Evolutionary conservation across 2,329 filamentous ascomycete species (phyloP), one percentile per base, ranked within the genome.

Genomic region (Fusarium proliferatum): DNA sequence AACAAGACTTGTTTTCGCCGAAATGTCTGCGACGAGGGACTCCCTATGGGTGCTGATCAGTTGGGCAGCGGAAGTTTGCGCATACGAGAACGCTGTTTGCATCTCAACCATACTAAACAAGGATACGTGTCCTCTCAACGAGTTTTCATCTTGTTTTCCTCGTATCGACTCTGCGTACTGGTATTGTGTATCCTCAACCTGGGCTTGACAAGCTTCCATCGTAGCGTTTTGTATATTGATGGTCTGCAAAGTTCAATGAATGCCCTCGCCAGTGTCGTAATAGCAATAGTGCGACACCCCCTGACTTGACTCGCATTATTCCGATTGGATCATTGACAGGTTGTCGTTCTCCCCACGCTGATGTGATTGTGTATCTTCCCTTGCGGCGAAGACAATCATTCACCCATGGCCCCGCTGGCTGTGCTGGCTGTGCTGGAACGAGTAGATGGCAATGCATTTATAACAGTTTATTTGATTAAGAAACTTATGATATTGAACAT

Each of bases 341-440:
- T 28, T 59, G 53, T 19, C 41, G 21, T 30, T 70, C 36, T 62
- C 57, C 42, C 53, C 43, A 65, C 33, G 26, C 16, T 49, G 49
- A 67, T 49, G 48, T 73, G 67, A 60, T 26, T 65, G 52, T 59
- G 45, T 63, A 42, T 58, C 48, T 73, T 49, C 28, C 28, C 61
- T 36, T 55, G 36, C 34, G 36, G 49, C 38, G 23, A 72, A 38
- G 33, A 17, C 43, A 26, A 34, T 30, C 53, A 41, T 43, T 49
- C 51, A 19, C 39, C 39, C 41, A 34, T 26, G 36, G 45, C 21
- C 30, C 12, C 33, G 34, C 26, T n/a, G 42, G 28, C 21, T 21
- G 28, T n/a, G 36, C 26, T 13, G 15, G 28, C 21, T 21, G 28
- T n/a, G 38, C 26, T 13, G 15, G 41, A 23, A 16, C 21, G 42